Evolutionary conservation across 78 protist genomes (phyloP), one percentile per base, ranked within the genome.

Genomic region (Speleostelium caveatum): DNA sequence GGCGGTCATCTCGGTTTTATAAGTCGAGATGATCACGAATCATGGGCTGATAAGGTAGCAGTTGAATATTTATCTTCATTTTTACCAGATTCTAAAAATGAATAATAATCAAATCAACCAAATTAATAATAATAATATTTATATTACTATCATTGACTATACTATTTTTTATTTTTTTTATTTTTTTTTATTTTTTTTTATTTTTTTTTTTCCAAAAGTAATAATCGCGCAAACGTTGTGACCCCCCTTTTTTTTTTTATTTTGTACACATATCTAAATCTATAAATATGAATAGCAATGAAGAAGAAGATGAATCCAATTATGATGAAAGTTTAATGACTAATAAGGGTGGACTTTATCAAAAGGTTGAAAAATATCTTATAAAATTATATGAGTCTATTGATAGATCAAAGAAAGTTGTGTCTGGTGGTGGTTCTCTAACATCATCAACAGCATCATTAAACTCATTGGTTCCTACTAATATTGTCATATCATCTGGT

Each of bases 1-100:
- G 91, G 91, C 30, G 91, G 65, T 22, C 91, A 83, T 83, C 49
- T 83, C 7, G 91, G 91, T 3, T 83, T 83, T 58, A 83, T 83
- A 26, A 24, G 42, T 41, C 17, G 42, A 30, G 21, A 28, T 17
- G 58, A 53, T 42, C 33, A 60, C 32, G 22, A 24, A 24, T 69
- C 77, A 36, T 83, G 78, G 78, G 19, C 74, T 21, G 91, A 83
- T 69, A 38, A 83, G 39, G 73, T 39, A 5, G 79, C 51, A 17
- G 65, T 69, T 2, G 91, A 83, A 24, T 83, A 83, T 45, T 72
- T 83, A 32, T 33, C 71, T 17, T 45, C 77, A n/a, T 83, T 71
- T 45, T 83, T 83, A 59, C 53, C 53, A 49, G 12, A 8, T 16
- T 12, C 8, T 49, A 49, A 49, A 16, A 49, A 49, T 16, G 24